phyloP scores from a whole-genome alignment of 345 rosid species.

The Dovyalis caffra region DNA sequence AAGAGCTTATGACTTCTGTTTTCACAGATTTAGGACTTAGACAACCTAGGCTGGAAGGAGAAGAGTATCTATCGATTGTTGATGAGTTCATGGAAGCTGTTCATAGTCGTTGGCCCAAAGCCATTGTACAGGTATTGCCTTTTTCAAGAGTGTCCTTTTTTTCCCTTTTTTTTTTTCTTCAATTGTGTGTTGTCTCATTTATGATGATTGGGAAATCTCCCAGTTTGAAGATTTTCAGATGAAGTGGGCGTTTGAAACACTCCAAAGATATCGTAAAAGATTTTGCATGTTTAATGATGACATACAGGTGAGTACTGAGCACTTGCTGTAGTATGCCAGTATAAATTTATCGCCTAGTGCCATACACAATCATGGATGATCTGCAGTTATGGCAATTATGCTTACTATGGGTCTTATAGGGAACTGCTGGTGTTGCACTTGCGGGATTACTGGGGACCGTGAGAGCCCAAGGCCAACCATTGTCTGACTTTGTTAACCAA shows the following conservation, averaged over 20 bases:
- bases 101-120: slow-evolving; percentile 92
- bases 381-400: slow-evolving; percentile 7
- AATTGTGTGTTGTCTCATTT: slow-evolving; percentile 14
- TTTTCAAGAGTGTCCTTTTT: neutral
- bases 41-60: slow-evolving; percentile 93
- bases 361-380: slow-evolving; percentile 8
- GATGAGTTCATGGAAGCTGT: slow-evolving; percentile 99
- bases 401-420: slow-evolving; percentile 45
- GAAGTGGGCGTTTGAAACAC: slow-evolving; percentile 98
- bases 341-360: slow-evolving; percentile 8
- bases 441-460: slow-evolving; percentile 93
- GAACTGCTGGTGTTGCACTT: slow-evolving; percentile 99
- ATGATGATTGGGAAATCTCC: slow-evolving; percentile 20
- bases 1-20: slow-evolving; percentile 21
- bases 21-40: slow-evolving; percentile 83
- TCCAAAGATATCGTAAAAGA: slow-evolving; percentile 74
- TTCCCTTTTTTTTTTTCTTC: slow-evolving; percentile 18
- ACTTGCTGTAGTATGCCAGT: slow-evolving; percentile 10
- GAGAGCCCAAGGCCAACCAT: slow-evolving; percentile 87
- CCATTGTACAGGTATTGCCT: slow-evolving; percentile 78
- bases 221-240: slow-evolving; percentile 99
- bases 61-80: slow-evolving; percentile 75
- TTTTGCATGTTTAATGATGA: slow-evolving; percentile 99
- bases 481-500: slow-evolving; percentile 81
- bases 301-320: slow-evolving; percentile 62